Evolutionary conservation across 192 early-diverging fungal genomes (phyloP), one percentile per base, ranked within the genome.

Genomic region (Kickxella alabastrina): DNA sequence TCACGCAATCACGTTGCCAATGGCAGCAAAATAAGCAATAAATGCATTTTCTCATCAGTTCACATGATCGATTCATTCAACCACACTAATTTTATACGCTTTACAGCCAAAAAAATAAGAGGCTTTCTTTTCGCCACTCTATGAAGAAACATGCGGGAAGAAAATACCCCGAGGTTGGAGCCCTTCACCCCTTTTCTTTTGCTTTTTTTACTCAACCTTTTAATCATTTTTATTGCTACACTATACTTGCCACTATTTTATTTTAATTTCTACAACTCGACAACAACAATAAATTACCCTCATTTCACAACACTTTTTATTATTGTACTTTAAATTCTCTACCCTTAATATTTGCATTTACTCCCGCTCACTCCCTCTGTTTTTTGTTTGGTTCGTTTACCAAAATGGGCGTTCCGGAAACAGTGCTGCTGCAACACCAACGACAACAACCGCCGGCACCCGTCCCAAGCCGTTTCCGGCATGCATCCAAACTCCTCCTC

Each of bases 1-100:
- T n/a, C n/a, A n/a, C n/a, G n/a, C n/a, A n/a, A n/a, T n/a, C n/a
- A n/a, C n/a, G n/a, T n/a, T n/a, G n/a, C n/a, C n/a, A n/a, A n/a
- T n/a, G n/a, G n/a, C n/a, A n/a, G n/a, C n/a, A n/a, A n/a, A n/a
- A n/a, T n/a, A n/a, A n/a, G n/a, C n/a, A n/a, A n/a, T n/a, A 19
- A 22, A 19, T 41, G n/a, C 18, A 19, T 41, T 19, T 41, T 41
- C 2, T 19, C 18, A 18, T 19, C 18, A 18, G 23, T 5, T 49
- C 27, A 58, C 38, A 49, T 49, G 35, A 24, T 19, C 7, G 26
- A 52, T 27, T 41, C 50, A 26, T 19, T 18, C 8, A 12, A 8
- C 8, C 32, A 34, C 8, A 12, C 3, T 22, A 41, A 18, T 5
- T 18, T 41, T 41, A 12, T 41, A 22, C 49, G 35, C 10, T 51